Base-by-base conservation (phyloP, 148 eudicot species). In the Vaccinium darrowii region DNA sequence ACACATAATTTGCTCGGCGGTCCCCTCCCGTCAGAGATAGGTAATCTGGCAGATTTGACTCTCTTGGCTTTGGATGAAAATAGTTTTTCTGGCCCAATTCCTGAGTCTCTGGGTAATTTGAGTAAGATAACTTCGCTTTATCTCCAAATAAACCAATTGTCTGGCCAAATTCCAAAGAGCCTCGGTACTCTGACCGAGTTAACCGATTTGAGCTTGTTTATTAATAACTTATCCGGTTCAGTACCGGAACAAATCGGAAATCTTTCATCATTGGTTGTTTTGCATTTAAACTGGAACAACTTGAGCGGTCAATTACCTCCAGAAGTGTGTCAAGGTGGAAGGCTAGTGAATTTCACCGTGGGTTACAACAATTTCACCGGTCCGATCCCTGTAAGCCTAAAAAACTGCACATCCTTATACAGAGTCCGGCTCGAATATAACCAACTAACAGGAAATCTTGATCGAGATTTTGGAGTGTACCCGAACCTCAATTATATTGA, bases 381-480 rank as follows among this genome's bases (percentile, higher is more conserved):
- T 57, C 69, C 67, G 3, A 57, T 79, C 5, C 82, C 82, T 3
- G 39, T 3, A 18, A 79, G 82, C 82, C 82, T 79, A 0, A 79
- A 56, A 79, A 79, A 79, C 82, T 79, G 82, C 69, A 15, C 67
- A 8, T 54, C 67, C 3, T 56, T 79, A 16, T 79, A 25, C 51
- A 79, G 82, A 79, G 82, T 80, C 65, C 82, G 82, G 82, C 82
- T 80, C 3, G 69, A 80, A 18, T 16, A 80, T 80, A 80, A 80
- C 51, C 65, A 57, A 9, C 13, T 80, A 80, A 57, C 27, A 0
- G 82, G 82, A 8, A 9, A 27, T 57, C 50, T 80, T 14, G 82
- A 80, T 63, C 50, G 36, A 33, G 69, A 54, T 56, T 80, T 80
- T 3, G 82, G 82, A 16, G 50, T 58, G 1, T 80, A 80, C 23